Evolutionary conservation across 2,329 filamentous ascomycete species (phyloP), one percentile per base, ranked within the genome.

Genomic region (Penicillium janthinellum): DNA sequence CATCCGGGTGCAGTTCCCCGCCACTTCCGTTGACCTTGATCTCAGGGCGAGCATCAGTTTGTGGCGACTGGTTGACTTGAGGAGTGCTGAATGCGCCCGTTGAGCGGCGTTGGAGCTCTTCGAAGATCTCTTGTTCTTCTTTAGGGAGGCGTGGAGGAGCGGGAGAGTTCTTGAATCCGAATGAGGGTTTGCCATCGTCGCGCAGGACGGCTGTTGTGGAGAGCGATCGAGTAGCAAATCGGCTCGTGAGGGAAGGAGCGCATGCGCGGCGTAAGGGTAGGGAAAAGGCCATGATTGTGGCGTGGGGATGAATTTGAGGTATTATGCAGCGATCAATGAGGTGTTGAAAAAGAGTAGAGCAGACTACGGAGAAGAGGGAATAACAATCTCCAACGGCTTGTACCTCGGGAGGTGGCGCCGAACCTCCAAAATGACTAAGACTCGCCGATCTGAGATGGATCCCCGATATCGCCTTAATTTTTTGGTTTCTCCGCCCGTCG

Each of bases 81-180:
- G 80, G 89, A 69, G 85, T 95, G 79, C 81, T 95, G 78, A 86
- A 97, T 63, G 79, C 95, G 64, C 84, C 91, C 65, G 86, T 96
- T 67, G 81, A 96, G 73, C 83, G 82, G 67, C 86, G 86, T 73
- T 97, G 92, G 4, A 98, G 88, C 44, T 88, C 84, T 78, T 97
- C 93, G 75, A 95, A 96, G 65, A 96, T 86, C 74, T 92, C 91
- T 81, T 97, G 93, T 68, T 96, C 89, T 76, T 91, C 88, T 70
- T 92, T 88, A 6, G 94, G 92, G 11, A 98, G 90, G 51, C 92
- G 90, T 0, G 92, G 93, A 15, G 95, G 95, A 7, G 91, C 79
- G 25, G 94, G 91, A 12, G 81, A 81, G 37, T 65, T 64, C 47
- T 63, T 64, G 69, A 78, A 78, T 25, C 72, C 66, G 52, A 71